phyloP scores from a whole-genome alignment of 225 moss, liverwort and hornwort species.

The Takakia lepidozioides region DNA sequence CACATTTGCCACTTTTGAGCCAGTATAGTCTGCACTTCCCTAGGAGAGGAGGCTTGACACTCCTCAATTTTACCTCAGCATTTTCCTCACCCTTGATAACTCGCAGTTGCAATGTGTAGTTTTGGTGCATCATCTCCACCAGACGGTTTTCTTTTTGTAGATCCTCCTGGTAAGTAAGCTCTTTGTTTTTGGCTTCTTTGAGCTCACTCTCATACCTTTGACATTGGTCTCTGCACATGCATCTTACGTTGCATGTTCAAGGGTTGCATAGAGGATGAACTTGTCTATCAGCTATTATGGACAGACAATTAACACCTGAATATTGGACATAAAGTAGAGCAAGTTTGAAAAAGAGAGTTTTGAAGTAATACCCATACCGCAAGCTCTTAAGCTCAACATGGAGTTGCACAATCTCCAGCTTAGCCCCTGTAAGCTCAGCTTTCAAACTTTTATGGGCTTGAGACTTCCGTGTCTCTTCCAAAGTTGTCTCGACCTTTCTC shows the following conservation, averaged over 20 bases:
- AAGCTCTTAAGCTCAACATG: conserved; percentile 46
- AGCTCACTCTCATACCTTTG: conserved; percentile 66
- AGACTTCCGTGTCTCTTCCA: conserved; percentile 3
- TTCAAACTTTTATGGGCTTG: conserved; percentile 4
- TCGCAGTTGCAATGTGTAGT: conserved; percentile 43
- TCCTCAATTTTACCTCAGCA: conserved; percentile 46
- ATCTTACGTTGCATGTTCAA: too few species aligned
- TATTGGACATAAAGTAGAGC: conserved; percentile 2
- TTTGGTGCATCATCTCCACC: conserved; percentile 52
- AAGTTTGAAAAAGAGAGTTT: background rate
- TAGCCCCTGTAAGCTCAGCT: conserved; percentile 11
- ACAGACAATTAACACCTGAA: too few species aligned
- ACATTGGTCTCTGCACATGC: conserved; percentile 46
- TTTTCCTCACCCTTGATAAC: conserved; percentile 41
- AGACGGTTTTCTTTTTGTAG: conserved; percentile 32
- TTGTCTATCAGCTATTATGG: too few species aligned
- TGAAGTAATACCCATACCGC: conserved; percentile 27
- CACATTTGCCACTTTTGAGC: too few species aligned
- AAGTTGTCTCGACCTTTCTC: too few species aligned
- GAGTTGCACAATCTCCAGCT: conserved; percentile 47
- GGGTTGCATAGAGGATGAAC: too few species aligned
- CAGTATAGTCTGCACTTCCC: too few species aligned
- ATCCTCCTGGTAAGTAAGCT: conserved; percentile 35
- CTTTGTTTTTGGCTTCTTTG: conserved; percentile 30
- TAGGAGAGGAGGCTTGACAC: too few species aligned